Conservation (phyloP, 2,329 filamentous ascomycete species). For the Samsoniella hepiali region DNA sequence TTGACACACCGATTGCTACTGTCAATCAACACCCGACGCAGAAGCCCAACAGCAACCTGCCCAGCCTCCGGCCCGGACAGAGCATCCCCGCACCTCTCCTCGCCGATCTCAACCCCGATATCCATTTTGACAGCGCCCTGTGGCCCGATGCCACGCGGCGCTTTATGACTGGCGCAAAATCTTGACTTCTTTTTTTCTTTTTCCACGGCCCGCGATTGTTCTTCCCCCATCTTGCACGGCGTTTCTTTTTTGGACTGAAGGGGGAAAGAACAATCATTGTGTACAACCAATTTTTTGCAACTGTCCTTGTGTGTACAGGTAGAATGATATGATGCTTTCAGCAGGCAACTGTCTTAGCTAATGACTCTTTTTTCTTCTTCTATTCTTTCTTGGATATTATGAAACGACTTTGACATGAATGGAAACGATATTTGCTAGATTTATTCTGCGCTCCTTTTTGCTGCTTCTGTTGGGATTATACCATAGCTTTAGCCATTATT, state of each 20-base stretch:
- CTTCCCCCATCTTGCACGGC: neutral
- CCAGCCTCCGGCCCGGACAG: neutral
- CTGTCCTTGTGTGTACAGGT: conserved; percentile 8
- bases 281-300: conserved; percentile 11
- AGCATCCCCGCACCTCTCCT: neutral
- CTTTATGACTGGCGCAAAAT: conserved; percentile 12
- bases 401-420: conserved; percentile 4
- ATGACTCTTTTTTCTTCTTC: neutral
- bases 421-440: neutral
- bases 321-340: conserved; percentile 4
- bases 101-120: conserved; percentile 1
- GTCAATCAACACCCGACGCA: neutral
- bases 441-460: neutral
- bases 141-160: conserved; percentile 14
- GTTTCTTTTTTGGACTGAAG: neutral
- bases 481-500: neutral
- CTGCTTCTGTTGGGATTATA: neutral
- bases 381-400: neutral
- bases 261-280: neutral
- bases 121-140: conserved; percentile 11
- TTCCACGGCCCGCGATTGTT: neutral
- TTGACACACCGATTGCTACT: neutral
- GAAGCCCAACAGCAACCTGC: neutral
- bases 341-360: conserved; percentile 7
- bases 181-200: neutral